Percentiles rank a stretch among this genome's conserved stretches.
These are phyloP conservation scores for Malus asiatica DNA, from an alignment of 306 rosid species.

Conservation along the genomic window DNA sequence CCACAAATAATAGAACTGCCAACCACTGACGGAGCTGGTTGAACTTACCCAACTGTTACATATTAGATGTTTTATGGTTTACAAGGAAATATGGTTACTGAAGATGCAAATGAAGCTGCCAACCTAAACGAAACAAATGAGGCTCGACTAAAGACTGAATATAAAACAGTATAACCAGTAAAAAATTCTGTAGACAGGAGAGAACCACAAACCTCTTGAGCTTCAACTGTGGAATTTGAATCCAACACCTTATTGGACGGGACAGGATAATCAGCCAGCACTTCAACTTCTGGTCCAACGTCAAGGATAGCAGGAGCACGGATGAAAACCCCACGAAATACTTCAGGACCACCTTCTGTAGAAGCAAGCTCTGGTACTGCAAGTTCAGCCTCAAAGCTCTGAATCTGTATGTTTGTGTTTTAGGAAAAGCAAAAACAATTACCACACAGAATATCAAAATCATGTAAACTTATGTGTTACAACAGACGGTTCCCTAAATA, in stretches of 20 bases:
- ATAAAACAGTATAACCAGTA: neutral
- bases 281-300: conserved; percentile 83
- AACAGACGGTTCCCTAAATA: neutral
- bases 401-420: conserved; percentile 40
- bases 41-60: neutral
- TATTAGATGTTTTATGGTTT: neutral
- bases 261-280: conserved; percentile 62
- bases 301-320: conserved; percentile 97
- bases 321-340: conserved; percentile 81
- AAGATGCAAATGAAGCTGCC: neutral
- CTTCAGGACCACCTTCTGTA: conserved; percentile 83
- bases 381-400: conserved; percentile 85
- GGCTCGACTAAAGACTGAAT: neutral
- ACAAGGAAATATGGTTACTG: neutral
- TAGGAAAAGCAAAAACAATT: neutral
- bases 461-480: neutral
- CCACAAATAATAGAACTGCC: neutral
- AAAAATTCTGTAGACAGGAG: neutral
- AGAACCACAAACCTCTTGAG: conserved; percentile 43
- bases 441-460: neutral
- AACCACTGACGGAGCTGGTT: neutral
- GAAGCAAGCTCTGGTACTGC: conserved; percentile 62
- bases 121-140: neutral
- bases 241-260: conserved; percentile 21
- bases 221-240: conserved; percentile 36